Evolutionary conservation across 495 filamentous ascomycete species (phyloP), one percentile per base, ranked within the genome.

Genomic region (Beverwykella pulmonaria): DNA sequence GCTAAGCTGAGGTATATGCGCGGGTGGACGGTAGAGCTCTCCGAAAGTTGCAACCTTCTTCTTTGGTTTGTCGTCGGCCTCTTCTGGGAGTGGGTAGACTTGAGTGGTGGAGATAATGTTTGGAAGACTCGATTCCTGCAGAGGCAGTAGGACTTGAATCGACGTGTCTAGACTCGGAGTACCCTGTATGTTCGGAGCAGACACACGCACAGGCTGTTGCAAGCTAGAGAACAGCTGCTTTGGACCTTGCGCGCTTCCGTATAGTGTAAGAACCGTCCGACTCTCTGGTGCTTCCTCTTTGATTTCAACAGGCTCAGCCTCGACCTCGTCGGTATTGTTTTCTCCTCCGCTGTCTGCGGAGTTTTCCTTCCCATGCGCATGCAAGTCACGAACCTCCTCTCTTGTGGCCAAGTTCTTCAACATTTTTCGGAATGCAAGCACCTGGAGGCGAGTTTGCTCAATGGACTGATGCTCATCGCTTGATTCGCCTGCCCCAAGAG

Each of bases 201-300:
- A 29, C 29, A 73, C 58, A 27, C 61, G 67, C 1, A 58, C 19
- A 2, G 83, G 78, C 64, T 84, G 83, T 67, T 89, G 88, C 26
- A 92, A 77, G 75, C 92, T 95, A 15, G 92, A 92, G 75, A 92
- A 96, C 17, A 96, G 80, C 58, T 93, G 91, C 68, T 87, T 89
- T 15, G 88, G 81, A 32, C 84, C 86, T 29, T 85, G 83, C n/a
- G 87, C 87, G 53, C 87, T 87, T 34, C 87, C 88, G 57, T 85
- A 88, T 1, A 94, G 79, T 0, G 89, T 92, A 64, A 96, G 77
- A 1, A 91, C 87, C 25, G 84, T 75, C 48, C 83, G 83, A 34
- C 61, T 47, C 9, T 72, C 69, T 5, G 54, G 54, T 23, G 20
- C 29, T 17, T 61, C 60, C 1, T 36, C 25, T 39, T 56, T 54